Evolutionary conservation across 306 rosid genomes (phyloP).

Genomic region (Cajanus cajan): DNA sequence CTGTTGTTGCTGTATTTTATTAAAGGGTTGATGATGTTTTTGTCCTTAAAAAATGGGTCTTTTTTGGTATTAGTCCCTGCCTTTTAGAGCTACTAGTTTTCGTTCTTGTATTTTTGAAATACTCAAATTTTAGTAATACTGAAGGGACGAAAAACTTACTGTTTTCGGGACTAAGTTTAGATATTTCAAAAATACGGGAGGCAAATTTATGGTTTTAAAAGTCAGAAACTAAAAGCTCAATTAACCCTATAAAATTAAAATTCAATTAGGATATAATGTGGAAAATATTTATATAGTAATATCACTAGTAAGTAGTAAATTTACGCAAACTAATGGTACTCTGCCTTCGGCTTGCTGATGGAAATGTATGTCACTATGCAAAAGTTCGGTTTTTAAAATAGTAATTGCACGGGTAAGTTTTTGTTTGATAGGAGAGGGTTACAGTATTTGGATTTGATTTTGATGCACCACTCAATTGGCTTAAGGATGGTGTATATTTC

Average conservation of each 20-base stretch:
- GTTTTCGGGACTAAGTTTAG: too few species aligned
- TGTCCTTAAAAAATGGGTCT: too few species aligned
- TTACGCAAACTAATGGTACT: not conserved
- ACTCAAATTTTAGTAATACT: too few species aligned
- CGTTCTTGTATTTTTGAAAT: too few species aligned
- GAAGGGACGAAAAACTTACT: too few species aligned
- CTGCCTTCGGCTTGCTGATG: not conserved
- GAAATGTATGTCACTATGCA: not conserved
- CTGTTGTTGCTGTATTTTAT: not conserved
- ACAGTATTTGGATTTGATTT: not conserved
- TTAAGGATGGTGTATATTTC: not conserved
- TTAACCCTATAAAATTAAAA: not conserved
- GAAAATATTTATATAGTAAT: not conserved
- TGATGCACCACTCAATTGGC: not conserved
- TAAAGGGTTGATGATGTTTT: too few species aligned
- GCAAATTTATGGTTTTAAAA: too few species aligned
- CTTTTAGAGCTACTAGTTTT: too few species aligned
- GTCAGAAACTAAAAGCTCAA: too few species aligned
- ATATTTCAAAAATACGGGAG: too few species aligned
- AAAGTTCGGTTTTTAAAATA: not conserved
- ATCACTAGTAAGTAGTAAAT: not conserved
- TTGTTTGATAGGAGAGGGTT: not conserved
- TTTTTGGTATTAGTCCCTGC: too few species aligned
- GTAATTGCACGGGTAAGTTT: not conserved
- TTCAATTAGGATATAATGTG: not conserved